Percentiles rank a stretch among this genome's conserved stretches.
phyloP scores from a whole-genome alignment of 805 yeast species.

The Sugiyamaella mastotermitis region DNA sequence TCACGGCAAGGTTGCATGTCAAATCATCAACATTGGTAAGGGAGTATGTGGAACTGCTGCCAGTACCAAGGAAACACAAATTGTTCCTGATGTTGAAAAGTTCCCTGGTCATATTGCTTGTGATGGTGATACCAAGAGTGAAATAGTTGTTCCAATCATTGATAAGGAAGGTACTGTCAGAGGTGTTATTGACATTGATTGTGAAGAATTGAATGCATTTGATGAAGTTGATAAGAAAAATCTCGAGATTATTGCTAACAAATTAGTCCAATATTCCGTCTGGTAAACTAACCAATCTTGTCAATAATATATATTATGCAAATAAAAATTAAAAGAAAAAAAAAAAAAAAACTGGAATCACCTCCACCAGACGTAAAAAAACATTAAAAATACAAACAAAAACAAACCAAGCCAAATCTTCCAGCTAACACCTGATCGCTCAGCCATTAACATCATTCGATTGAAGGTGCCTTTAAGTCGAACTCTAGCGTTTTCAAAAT shows the following conservation, averaged over 20 bases:
- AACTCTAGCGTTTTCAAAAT: conserved; percentile 42
- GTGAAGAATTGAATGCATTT: conserved; percentile 60
- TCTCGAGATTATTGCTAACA: conserved; percentile 53
- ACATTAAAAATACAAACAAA: conserved; percentile 42
- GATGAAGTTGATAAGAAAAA: conserved; percentile 51
- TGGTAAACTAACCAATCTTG: conserved; percentile 31
- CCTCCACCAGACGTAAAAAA: conserved; percentile 29
- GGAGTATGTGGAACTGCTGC: conserved; percentile 97
- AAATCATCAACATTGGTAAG: conserved; percentile 62
- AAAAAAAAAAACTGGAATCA: conserved; percentile 6
- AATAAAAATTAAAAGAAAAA: conserved; percentile 41
- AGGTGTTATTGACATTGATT: conserved; percentile 88
- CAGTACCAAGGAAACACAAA: conserved; percentile 46
- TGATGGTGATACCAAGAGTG: conserved; percentile 91
- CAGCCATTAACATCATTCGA: conserved; percentile 59
- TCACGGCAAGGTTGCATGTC: conserved; percentile 97
- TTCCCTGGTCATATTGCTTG: conserved; percentile 96
- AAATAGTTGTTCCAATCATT: conserved; percentile 82
- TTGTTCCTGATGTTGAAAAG: conserved; percentile 69
- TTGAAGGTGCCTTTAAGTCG: conserved; percentile 48
- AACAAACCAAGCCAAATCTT: conserved; percentile 51
- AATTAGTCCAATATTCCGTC: conserved; percentile 49
- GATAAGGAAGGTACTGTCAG: conserved; percentile 36
- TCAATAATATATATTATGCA: conserved; percentile 28
- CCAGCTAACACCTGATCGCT: conserved; percentile 57